Conservation (phyloP, 2,329 filamentous ascomycete genomes). For the Neofusicoccum sp. region DNA sequence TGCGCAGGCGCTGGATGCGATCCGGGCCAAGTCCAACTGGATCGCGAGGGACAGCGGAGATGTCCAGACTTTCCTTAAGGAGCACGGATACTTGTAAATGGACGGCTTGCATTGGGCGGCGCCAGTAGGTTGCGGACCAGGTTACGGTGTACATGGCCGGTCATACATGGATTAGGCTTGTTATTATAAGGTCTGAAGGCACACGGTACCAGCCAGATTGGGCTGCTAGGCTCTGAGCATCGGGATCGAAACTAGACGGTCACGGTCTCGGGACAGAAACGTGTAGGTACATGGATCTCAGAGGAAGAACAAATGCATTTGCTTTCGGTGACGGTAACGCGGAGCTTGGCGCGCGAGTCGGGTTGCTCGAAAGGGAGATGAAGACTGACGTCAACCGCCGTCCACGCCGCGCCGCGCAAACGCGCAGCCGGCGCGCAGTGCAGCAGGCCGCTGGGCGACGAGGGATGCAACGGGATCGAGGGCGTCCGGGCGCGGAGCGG, state of each 20-base stretch:
- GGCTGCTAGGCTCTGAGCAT: neutral
- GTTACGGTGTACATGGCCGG: neutral
- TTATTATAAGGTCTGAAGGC: neutral
- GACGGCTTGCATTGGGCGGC: constrained; percentile 15
- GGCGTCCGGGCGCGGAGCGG: neutral
- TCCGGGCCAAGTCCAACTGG: constrained; percentile 84
- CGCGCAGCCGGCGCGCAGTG: neutral
- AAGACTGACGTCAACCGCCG: constrained; percentile 12
- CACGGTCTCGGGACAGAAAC: neutral
- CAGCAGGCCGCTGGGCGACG: neutral
- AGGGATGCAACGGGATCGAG: neutral
- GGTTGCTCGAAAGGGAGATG: neutral
- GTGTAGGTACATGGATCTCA: neutral
- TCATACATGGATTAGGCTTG: neutral
- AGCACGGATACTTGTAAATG: constrained; percentile 60
- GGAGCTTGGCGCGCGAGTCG: constrained; percentile 16
- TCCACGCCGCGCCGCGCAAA: neutral
- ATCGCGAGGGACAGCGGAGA: constrained; percentile 74
- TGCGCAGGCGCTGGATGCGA: constrained; percentile 84
- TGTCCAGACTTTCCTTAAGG: constrained; percentile 72
- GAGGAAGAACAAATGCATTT: neutral
- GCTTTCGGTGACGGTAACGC: neutral
- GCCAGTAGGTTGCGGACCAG: neutral
- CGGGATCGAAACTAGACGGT: neutral
- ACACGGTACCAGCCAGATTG: neutral